Percentiles rank a stretch among this genome's conserved stretches.
Evolutionary conservation across 2,329 filamentous ascomycete genomes (phyloP).

Genomic region (Aspergillus unguis): DNA sequence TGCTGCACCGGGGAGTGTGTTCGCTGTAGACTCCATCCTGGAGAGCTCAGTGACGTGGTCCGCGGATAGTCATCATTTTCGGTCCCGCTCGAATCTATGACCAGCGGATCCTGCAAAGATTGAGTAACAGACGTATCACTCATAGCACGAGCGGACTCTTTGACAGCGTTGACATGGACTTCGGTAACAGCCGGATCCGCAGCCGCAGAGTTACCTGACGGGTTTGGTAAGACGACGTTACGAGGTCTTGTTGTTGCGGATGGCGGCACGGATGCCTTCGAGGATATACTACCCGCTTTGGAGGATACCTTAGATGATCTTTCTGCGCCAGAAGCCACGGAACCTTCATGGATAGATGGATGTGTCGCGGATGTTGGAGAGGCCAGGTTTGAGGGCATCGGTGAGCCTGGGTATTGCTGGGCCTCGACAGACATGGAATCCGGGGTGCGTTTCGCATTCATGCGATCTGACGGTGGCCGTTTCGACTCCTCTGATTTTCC

Average conservation of each 20-base stretch:
- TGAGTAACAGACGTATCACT: conserved; percentile 33
- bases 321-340: conserved; percentile 18
- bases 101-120: conserved; percentile 29
- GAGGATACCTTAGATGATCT: conserved; percentile 41
- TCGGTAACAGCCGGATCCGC: conserved; percentile 49
- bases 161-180: conserved; percentile 39
- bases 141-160: conserved; percentile 26
- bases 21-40: conserved; percentile 26
- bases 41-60: conserved; percentile 30
- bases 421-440: conserved; percentile 24
- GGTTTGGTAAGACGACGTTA: conserved; percentile 36
- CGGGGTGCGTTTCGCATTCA: conserved; percentile 24
- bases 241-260: conserved; percentile 39
- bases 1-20: conserved; percentile 35
- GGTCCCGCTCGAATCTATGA: conserved; percentile 26
- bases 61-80: conserved; percentile 31
- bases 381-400: conserved; percentile 37
- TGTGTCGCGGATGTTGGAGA: conserved; percentile 35
- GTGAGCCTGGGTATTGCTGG: conserved; percentile 29
- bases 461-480: conserved; percentile 27
- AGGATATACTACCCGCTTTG: conserved; percentile 42
- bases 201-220: conserved; percentile 29
- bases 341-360: conserved; percentile 28
- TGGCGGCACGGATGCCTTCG: conserved; percentile 40
- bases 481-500: conserved; percentile 31